Base-by-base conservation (phyloP, 371 early-diverging fungal species). In the Mycotypha africana region DNA sequence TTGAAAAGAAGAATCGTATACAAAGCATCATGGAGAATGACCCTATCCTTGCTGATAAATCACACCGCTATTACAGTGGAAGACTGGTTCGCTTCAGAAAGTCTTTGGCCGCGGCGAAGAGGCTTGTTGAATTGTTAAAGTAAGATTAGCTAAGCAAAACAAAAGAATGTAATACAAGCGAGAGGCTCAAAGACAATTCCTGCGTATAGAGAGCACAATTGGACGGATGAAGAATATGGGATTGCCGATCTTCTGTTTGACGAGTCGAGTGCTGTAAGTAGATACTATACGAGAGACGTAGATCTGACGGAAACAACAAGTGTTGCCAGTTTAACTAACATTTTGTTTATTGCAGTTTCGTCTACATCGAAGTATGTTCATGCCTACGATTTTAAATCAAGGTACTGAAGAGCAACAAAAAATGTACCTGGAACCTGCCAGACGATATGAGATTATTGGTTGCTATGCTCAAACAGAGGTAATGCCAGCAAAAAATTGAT, bases 381-480 rank as follows among this genome's bases (percentile, higher is more conserved):
- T 82, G 53, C 87, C 86, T 3, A 79, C 83, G 6, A 56, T 89
- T 34, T 61, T 73, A 46, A 75, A 72, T 45, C 86, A 86, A 62
- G 82, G 76, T 15, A 80, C 81, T 2, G 75, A 74, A 17, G 88
- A 85, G 55, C 88, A 88, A 57, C 58, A 76, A 40, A 65, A 70
- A 44, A 28, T 67, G 28, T 86, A 79, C 47, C 65, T 84, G 25
- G 67, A 74, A 44, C 79, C 81, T 3, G 87, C 87, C 16, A 57
- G 60, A 23, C 57, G 67, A 21, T 79, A 81, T 58, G 74, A 80
- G 50, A 85, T 86, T 38, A 82, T 89, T 46, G 87, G 86, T 11
- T 87, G 86, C 56, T 88, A 85, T 56, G 86, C 86, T 37, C 85
- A 86, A 55, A 88, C 88, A 9, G 88, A 74, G 55, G 67, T 67